phyloP scores from a whole-genome alignment of 306 rosid species.

The Dicorynia guianensis region DNA sequence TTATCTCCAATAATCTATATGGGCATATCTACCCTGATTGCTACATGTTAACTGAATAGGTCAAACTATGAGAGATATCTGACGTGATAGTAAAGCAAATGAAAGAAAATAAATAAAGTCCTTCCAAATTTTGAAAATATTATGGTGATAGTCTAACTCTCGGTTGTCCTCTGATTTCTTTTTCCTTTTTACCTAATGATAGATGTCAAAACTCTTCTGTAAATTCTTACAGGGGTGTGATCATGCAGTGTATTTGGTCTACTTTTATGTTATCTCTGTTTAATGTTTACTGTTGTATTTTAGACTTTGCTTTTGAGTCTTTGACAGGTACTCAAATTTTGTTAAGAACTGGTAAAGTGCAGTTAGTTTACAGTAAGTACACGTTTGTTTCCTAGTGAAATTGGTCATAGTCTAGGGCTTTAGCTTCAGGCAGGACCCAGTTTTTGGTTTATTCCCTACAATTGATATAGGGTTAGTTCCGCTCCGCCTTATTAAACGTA shows the following conservation, averaged over 20 bases:
- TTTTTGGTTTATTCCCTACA: background rate
- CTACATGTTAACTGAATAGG: background rate
- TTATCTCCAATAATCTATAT: background rate
- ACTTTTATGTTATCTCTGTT: constrained; percentile 1
- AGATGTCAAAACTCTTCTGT: constrained; percentile 5
- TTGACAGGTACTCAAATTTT: background rate
- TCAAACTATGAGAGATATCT: constrained; percentile 7
- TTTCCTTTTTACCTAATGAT: too few species aligned
- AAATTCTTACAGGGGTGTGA: constrained; percentile 27
- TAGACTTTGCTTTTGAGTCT: constrained; percentile 26
- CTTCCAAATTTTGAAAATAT: background rate
- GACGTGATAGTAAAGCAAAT: constrained; percentile 6
- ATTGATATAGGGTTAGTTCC: background rate
- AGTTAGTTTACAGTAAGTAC: constrained; percentile 41
- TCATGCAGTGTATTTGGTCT: constrained; percentile 34
- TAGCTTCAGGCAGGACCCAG: background rate
- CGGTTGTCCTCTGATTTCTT: constrained; percentile 14
- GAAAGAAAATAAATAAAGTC: background rate
- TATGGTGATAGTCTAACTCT: constrained; percentile 8
- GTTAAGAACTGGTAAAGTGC: constrained; percentile 25
- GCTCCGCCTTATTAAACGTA: background rate
- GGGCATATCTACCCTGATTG: background rate
- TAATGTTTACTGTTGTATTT: constrained; percentile 31
- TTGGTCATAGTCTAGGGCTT: constrained; percentile 11
- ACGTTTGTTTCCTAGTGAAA: constrained; percentile 26